Percentiles rank a stretch among this genome's conserved stretches.
Conservation (phyloP, 805 yeast species). For the Pichia membranifaciens region DNA sequence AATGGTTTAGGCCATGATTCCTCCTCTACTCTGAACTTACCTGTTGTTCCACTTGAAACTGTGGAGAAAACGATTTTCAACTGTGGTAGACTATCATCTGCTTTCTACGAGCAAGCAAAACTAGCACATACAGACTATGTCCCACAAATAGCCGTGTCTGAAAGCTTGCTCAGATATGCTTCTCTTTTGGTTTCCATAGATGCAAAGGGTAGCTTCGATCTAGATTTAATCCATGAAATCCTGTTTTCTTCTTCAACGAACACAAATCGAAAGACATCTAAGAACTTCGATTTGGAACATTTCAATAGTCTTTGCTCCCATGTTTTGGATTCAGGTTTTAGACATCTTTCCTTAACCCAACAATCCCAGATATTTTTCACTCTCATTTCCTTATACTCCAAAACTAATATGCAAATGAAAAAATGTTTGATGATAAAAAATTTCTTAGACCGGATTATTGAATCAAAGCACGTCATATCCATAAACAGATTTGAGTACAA, state of each 20-base stretch:
- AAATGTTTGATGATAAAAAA: constrained; percentile 62
- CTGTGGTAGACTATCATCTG: constrained; percentile 35
- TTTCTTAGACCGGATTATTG: constrained; percentile 44
- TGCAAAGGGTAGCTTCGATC: constrained; percentile 43
- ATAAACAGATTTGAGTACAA: constrained; percentile 11
- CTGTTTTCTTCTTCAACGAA: constrained; percentile 33
- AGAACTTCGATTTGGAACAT: constrained; percentile 29
- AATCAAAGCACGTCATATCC: constrained; percentile 11
- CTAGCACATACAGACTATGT: constrained; percentile 64
- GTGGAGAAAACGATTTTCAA: constrained; percentile 35
- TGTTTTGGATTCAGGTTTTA: constrained; percentile 40
- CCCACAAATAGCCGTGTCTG: constrained; percentile 77
- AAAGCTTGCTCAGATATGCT: constrained; percentile 57
- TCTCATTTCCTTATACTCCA: constrained; percentile 58
- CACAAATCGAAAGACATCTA: background rate
- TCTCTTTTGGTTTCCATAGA: constrained; percentile 52
- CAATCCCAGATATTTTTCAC: constrained; percentile 62
- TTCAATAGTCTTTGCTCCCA: constrained; percentile 46
- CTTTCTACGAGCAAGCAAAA: constrained; percentile 46
- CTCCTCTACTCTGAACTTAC: constrained; percentile 7
- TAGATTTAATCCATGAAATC: constrained; percentile 37
- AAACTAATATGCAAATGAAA: constrained; percentile 59
- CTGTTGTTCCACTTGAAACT: constrained; percentile 17
- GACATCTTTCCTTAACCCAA: constrained; percentile 40
- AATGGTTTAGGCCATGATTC: constrained; percentile 9